phyloP scores from a whole-genome alignment of 192 early-diverging fungal species.

The Mortierella hygrophila region DNA sequence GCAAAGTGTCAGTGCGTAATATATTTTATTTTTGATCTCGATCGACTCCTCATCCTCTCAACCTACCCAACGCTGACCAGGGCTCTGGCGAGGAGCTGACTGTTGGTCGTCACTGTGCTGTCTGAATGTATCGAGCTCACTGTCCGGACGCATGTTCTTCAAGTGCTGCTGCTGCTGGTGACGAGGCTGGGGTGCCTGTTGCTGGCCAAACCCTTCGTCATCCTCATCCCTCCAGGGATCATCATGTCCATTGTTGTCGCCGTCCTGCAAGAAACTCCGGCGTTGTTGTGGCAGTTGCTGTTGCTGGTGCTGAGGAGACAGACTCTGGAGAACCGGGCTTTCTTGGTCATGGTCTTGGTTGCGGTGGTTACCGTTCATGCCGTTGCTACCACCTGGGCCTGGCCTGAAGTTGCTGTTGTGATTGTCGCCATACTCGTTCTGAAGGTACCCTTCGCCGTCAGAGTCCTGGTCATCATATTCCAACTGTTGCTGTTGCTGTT shows the following conservation, averaged over 20 bases:
- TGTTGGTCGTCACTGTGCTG: constrained; percentile 10
- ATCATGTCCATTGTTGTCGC: constrained; percentile 10
- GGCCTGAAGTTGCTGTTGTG: constrained; percentile 21
- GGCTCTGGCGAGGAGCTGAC: background rate
- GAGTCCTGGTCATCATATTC: constrained; percentile 37
- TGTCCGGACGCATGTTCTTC: constrained; percentile 19
- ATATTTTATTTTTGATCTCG: constrained; percentile 3
- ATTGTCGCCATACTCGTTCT: constrained; percentile 20
- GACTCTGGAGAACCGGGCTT: constrained; percentile 20
- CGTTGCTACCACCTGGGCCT: constrained; percentile 9
- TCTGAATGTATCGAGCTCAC: constrained; percentile 27
- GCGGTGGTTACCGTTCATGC: constrained; percentile 11
- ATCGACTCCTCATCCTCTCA: background rate
- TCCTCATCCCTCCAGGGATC: constrained; percentile 37
- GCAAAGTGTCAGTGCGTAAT: background rate
- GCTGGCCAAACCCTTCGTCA: constrained; percentile 7
- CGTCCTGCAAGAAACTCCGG: constrained; percentile 16
- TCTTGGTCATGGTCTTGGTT: constrained; percentile 1
- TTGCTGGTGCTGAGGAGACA: constrained; percentile 6
- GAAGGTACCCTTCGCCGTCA: constrained; percentile 24
- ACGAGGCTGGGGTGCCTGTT: background rate
- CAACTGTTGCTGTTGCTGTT: constrained; percentile 15
- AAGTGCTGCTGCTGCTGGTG: constrained; percentile 14
- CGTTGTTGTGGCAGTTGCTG: constrained; percentile 8
- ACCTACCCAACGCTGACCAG: constrained; percentile 26